These are phyloP conservation scores for Candida smagusa DNA, from an alignment of 1,139 yeast species.

Conservation along the genomic window DNA sequence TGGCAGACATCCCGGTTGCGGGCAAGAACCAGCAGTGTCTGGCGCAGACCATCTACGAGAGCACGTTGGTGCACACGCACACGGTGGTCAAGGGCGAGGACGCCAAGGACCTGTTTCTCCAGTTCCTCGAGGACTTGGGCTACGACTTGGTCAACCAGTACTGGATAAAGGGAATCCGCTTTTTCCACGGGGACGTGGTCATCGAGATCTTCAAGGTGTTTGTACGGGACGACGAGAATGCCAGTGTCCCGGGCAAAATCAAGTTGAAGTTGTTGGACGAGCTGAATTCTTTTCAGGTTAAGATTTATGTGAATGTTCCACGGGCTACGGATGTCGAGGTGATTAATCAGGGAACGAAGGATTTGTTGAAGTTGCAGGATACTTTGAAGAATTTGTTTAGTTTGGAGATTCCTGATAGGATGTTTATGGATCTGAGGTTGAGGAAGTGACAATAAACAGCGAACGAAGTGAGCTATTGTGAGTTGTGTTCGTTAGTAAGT, in stretches of 20 bases:
- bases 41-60: constrained; percentile 67
- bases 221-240: constrained; percentile 36
- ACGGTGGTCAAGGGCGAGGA: constrained; percentile 18
- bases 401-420: constrained; percentile 72
- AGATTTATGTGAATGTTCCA: constrained; percentile 66
- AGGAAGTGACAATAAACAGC: constrained; percentile 5
- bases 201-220: constrained; percentile 58
- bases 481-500: no score
- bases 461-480: no score
- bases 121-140: constrained; percentile 64
- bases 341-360: constrained; percentile 62
- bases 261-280: constrained; percentile 49
- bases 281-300: constrained; percentile 58
- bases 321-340: constrained; percentile 74
- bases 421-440: constrained; percentile 71
- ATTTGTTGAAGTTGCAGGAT: constrained; percentile 57
- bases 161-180: constrained; percentile 63
- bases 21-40: constrained; percentile 66
- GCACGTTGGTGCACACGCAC: constrained; percentile 53
- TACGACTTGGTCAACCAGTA: constrained; percentile 65
- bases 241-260: constrained; percentile 21
- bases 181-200: constrained; percentile 61
- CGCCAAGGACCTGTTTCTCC: constrained; percentile 35
- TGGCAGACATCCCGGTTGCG: constrained; percentile 83
- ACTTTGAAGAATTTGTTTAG: constrained; percentile 66